phyloP scores from a whole-genome alignment of 495 filamentous ascomycete genomes.

The Lindgomyces ingoldianus region DNA sequence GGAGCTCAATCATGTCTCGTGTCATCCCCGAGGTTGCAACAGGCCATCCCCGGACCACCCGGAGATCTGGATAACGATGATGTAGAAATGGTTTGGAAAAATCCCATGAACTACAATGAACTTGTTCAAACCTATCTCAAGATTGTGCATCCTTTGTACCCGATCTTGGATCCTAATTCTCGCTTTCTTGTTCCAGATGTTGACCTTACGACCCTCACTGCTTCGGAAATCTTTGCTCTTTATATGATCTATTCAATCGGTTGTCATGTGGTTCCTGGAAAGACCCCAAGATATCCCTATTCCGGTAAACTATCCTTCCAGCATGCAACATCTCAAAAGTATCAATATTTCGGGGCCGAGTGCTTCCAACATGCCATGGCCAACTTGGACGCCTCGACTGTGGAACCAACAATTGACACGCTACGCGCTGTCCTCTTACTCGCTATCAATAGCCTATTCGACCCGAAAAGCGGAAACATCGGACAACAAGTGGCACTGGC shows the following conservation, averaged over 20 bases:
- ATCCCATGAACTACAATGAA: conserved; percentile 7
- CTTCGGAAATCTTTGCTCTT: conserved; percentile 15
- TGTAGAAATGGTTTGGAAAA: not conserved
- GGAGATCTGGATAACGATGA: conserved; percentile 9
- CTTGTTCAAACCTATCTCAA: conserved; percentile 18
- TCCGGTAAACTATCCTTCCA: conserved; percentile 13
- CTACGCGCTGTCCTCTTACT: conserved; percentile 26
- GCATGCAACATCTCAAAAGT: not conserved
- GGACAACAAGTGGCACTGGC: conserved; percentile 33
- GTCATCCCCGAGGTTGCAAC: conserved; percentile 11
- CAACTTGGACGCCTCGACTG: conserved; percentile 24
- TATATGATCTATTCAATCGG: conserved; percentile 32
- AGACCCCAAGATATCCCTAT: not conserved
- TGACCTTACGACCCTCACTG: not conserved
- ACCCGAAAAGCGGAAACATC: conserved; percentile 29
- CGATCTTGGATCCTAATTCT: conserved; percentile 13
- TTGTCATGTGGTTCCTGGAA: conserved; percentile 18
- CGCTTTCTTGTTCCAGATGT: conserved; percentile 13
- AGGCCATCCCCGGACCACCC: not conserved
- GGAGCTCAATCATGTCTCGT: conserved; percentile 26
- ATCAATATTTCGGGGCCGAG: not conserved
- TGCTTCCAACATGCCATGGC: conserved; percentile 20
- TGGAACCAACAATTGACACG: conserved; percentile 16
- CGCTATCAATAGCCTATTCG: conserved; percentile 31
- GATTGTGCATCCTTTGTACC: conserved; percentile 23